Evolutionary conservation across 2,329 filamentous ascomycete genomes (phyloP).

Genomic region (Capronia epimyces): DNA sequence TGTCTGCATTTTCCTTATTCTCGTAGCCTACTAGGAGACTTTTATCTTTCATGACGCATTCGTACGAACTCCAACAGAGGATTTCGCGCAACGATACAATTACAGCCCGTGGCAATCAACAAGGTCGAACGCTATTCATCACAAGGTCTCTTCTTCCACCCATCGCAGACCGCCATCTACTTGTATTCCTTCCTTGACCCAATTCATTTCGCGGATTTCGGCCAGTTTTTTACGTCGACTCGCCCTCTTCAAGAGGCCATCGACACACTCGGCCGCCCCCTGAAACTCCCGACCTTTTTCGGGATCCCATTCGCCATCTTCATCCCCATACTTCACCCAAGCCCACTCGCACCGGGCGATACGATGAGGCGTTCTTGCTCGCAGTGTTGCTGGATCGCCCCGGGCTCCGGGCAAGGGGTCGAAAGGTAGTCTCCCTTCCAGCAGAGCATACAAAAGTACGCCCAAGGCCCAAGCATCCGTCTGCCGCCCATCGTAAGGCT

Average conservation of each 20-base stretch:
- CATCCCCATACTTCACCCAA: conserved; percentile 80
- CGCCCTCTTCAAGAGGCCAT: conserved; percentile 76
- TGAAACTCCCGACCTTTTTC: conserved; percentile 60
- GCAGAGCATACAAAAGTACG: conserved; percentile 84
- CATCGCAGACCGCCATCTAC: conserved; percentile 56
- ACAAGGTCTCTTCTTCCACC: conserved; percentile 37
- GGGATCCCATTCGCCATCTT: conserved; percentile 79
- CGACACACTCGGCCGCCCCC: conserved; percentile 74
- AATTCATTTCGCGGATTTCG: conserved; percentile 65
- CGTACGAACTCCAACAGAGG: neutral
- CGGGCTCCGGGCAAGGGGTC: conserved; percentile 74
- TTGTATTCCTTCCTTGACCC: conserved; percentile 69
- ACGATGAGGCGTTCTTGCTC: conserved; percentile 81
- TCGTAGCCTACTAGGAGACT: neutral
- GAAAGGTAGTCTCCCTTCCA: conserved; percentile 90
- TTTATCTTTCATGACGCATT: neutral
- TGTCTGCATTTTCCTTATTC: too few relatives aligned
- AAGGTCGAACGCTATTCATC: conserved; percentile 8
- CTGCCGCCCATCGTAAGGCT: conserved; percentile 84
- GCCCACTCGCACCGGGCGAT: conserved; percentile 94
- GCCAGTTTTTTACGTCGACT: conserved; percentile 70
- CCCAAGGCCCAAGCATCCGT: conserved; percentile 95
- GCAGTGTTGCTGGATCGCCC: conserved; percentile 67
- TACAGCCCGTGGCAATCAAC: neutral
- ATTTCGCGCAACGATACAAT: neutral